Conservation (phyloP, 371 early-diverging fungal genomes). For the Mucor mucedo region DNA sequence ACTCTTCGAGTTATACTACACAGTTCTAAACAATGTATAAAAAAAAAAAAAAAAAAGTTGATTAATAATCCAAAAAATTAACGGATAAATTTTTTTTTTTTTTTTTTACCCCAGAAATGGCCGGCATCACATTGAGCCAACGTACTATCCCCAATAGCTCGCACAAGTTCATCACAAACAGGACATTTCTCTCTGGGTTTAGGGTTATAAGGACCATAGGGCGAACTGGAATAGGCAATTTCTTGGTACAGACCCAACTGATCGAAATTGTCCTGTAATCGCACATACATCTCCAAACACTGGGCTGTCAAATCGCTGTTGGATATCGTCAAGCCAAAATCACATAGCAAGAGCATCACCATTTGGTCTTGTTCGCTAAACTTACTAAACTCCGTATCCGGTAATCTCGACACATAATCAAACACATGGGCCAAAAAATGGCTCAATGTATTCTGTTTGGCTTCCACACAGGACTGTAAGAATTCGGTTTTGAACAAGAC, state of each 20-base stretch:
- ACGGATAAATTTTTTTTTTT: background rate
- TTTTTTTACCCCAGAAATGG: constrained; percentile 37
- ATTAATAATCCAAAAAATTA: background rate
- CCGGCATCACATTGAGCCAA: constrained; percentile 31
- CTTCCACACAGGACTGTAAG: background rate
- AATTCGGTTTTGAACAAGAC: constrained; percentile 1
- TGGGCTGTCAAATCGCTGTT: background rate
- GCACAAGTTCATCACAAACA: constrained; percentile 23
- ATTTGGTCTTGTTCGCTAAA: constrained; percentile 18
- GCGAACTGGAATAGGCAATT: constrained; percentile 9
- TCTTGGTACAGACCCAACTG: constrained; percentile 12
- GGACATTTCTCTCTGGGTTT: constrained; percentile 31
- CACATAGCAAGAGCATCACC: constrained; percentile 15
- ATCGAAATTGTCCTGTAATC: constrained; percentile 16
- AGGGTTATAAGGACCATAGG: background rate
- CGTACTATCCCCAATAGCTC: constrained; percentile 7
- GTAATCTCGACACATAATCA: constrained; percentile 1
- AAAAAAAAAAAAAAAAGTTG: background rate
- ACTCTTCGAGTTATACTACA: constrained; percentile 34
- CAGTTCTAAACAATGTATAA: constrained; percentile 17
- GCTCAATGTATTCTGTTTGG: background rate
- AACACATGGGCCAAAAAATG: constrained; percentile 10
- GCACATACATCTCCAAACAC: constrained; percentile 7
- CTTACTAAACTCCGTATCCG: background rate
- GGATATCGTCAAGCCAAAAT: constrained; percentile 3